phyloP scores from a whole-genome alignment of 2,329 filamentous ascomycete genomes.

The Aspergillus ruber region DNA sequence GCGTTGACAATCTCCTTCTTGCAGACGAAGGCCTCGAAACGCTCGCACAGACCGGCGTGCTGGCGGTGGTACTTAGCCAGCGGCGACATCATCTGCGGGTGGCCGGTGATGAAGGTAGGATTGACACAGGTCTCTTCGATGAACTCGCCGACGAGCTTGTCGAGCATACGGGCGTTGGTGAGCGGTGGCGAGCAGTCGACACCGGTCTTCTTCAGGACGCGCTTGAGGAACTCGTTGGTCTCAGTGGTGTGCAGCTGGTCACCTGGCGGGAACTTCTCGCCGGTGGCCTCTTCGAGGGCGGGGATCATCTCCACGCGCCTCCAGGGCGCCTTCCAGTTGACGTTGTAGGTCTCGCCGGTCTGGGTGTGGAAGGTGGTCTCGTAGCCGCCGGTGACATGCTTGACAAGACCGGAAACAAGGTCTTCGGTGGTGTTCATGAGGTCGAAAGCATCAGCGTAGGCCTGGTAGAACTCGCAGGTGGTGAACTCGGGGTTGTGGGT shows the following conservation, averaged over 20 bases:
- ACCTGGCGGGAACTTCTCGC: conserved; percentile 87
- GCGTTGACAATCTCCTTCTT: conserved; percentile 97
- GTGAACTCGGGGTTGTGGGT: conserved; percentile 99
- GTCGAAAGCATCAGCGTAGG: conserved; percentile 86
- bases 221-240: conserved; percentile 80
- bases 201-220: conserved; percentile 78
- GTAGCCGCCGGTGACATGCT: conserved; percentile 79
- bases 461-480: conserved; percentile 94
- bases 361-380: conserved; percentile 81
- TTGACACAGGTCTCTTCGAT: conserved; percentile 92
- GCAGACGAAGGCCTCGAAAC: conserved; percentile 95
- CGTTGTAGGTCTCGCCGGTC: conserved; percentile 74
- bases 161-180: conserved; percentile 93
- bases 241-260: conserved; percentile 85
- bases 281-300: conserved; percentile 78
- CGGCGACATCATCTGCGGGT: conserved; percentile 84
- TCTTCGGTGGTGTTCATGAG: conserved; percentile 89
- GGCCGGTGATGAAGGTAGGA: conserved; percentile 85
- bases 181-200: conserved; percentile 84
- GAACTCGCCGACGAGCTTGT: conserved; percentile 89
- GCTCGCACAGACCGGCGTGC: conserved; percentile 80
- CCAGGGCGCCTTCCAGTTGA: conserved; percentile 97
- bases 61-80: conserved; percentile 90
- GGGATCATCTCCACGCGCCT: conserved; percentile 92
- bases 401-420: conserved; percentile 81